Base-by-base conservation (phyloP, 441 rosid genomes). In the Gossypium gossypioides region DNA sequence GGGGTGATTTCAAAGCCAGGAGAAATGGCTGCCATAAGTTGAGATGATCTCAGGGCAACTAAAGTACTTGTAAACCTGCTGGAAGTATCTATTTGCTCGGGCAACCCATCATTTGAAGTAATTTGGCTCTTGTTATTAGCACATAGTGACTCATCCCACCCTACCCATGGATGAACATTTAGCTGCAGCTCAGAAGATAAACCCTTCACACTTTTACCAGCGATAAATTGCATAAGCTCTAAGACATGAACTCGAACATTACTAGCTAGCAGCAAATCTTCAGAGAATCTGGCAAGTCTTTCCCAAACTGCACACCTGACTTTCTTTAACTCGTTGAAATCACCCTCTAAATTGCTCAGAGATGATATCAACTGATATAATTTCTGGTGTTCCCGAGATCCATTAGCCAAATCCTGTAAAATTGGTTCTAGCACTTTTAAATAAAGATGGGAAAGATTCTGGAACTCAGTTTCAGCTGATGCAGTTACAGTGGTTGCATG, bases 21-120 rank as follows among this genome's bases (percentile, higher is more conserved):
- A 56, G 92, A 86, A 74, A 96, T 81, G 78, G 85, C 74, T 56
- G 85, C 84, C 18, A 78, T 86, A 51, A 96, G 88, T 83, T 90
- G 97, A 73, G 97, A 85, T 46, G 99, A 88, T 82, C 86, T 90
- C 27, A 96, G 97, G 73, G 98, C 94, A 32, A 93, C 98, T 69
- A 96, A 80, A 72, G 97, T 89, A 77, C 84, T 86, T 55, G 96
- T 84, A 63, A 92, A 85, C 82, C 90, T 84, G 80, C 79, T 86
- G 54, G 95, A 88, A 76, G 85, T 56, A 79, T 84, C 91, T 68
- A 82, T 68, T 67, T 80, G 75, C 72, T 87, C 90, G 9, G 79
- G 81, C 77, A 76, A 73, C 10, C 84, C 81, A 32, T 58, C 78
- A 85, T 68, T 69, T 50, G 72, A 71, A 24, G 82, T 68, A 32